Percentiles rank a stretch among this genome's conserved stretches.
Evolutionary conservation across 2,329 filamentous ascomycete species (phyloP).

Genomic region (Pezicula radicicola): DNA sequence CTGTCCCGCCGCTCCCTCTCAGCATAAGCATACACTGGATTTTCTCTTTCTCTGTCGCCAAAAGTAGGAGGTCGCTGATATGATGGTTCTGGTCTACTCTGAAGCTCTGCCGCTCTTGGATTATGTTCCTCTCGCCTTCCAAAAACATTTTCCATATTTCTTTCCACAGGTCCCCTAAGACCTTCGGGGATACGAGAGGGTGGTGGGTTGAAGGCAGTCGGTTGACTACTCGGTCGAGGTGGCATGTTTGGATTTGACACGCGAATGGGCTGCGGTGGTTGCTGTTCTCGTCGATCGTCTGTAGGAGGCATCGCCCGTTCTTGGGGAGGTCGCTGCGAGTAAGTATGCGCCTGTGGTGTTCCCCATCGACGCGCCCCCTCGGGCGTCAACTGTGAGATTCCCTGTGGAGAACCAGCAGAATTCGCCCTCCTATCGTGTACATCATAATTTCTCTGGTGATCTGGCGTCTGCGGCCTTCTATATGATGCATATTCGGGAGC

Average conservation of each 20-base stretch:
- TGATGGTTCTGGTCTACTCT: conserved; percentile 35
- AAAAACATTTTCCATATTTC: conserved; percentile 15
- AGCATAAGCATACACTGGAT: conserved; percentile 49
- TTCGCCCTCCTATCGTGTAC: conserved; percentile 33
- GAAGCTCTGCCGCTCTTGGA: conserved; percentile 13
- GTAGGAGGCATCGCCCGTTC: conserved; percentile 32
- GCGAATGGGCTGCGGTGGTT: conserved; percentile 14
- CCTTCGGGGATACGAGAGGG: conserved; percentile 43
- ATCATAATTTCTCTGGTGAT: conserved; percentile 58
- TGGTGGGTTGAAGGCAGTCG: conserved; percentile 27
- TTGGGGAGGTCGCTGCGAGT: conserved; percentile 46
- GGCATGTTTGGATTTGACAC: conserved; percentile 26
- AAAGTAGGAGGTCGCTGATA: conserved; percentile 21
- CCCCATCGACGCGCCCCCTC: conserved; percentile 58
- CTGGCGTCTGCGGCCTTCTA: conserved; percentile 71
- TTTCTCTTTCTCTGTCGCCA: conserved; percentile 24
- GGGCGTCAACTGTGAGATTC: conserved; percentile 46
- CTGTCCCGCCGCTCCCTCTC: conserved; percentile 36
- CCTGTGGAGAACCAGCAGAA: conserved; percentile 32
- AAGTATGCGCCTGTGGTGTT: conserved; percentile 53
- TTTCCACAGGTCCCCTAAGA: conserved; percentile 10
- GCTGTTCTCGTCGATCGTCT: conserved; percentile 42
- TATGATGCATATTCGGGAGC: conserved; percentile 59
- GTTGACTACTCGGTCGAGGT: conserved; percentile 30
- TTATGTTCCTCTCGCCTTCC: conserved; percentile 15